Conservation (phyloP, 441 rosid genomes). For the Caryocar brasiliense region DNA sequence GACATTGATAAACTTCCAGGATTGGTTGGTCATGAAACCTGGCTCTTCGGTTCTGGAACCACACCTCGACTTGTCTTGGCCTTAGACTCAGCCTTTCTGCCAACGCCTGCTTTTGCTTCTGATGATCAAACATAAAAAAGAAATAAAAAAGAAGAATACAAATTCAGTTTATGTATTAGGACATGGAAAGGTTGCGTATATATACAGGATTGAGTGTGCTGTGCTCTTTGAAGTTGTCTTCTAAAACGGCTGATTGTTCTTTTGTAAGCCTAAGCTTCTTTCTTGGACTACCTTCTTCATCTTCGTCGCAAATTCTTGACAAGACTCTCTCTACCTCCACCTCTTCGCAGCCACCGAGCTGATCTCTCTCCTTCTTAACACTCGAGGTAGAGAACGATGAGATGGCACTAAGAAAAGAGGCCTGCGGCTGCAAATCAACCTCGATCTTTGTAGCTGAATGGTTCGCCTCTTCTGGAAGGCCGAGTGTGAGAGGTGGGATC, state of each 20-base stretch:
- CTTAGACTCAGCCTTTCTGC: conserved; percentile 61
- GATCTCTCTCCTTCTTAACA: conserved; percentile 34
- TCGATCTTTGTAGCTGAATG: background rate
- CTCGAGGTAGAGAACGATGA: conserved; percentile 30
- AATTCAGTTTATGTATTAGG: background rate
- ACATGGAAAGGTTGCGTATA: background rate
- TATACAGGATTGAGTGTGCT: conserved; percentile 68
- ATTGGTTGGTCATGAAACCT: conserved; percentile 33
- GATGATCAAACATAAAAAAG: conserved; percentile 3
- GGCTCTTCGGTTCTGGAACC: conserved; percentile 97
- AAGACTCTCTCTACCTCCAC: conserved; percentile 25
- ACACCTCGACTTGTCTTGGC: conserved; percentile 92
- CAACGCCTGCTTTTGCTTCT: conserved; percentile 78
- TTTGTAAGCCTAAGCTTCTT: conserved; percentile 81
- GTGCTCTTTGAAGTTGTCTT: conserved; percentile 70
- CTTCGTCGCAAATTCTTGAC: conserved; percentile 22
- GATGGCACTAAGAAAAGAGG: conserved; percentile 25
- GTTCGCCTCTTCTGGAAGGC: conserved; percentile 17
- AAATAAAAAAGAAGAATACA: background rate
- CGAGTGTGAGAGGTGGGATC: conserved; percentile 38
- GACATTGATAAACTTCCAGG: no score
- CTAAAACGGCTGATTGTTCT: conserved; percentile 63
- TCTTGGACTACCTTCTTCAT: conserved; percentile 52
- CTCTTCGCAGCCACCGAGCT: conserved; percentile 19
- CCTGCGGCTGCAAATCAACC: conserved; percentile 17